A percentile compares a stretch with the other conserved stretches of the same genome.
These are phyloP conservation scores for Epichloe elymi DNA, from an alignment of 2,329 filamentous ascomycete genomes.

Conservation along the genomic window DNA sequence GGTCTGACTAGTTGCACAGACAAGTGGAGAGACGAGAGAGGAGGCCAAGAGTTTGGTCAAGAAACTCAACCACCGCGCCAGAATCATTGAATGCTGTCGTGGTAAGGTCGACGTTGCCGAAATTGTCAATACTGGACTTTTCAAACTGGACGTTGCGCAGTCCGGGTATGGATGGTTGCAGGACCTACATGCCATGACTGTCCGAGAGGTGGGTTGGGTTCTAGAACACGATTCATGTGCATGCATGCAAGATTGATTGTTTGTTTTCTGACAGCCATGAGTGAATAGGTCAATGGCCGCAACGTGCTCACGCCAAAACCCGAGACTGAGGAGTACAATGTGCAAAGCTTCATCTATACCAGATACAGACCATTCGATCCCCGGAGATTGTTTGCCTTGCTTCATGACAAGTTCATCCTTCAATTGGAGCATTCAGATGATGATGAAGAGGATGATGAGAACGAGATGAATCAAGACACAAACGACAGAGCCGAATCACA, in stretches of 20 bases:
- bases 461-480: slow-evolving; percentile 14
- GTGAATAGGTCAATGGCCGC: slow-evolving; percentile 26
- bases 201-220: slow-evolving; percentile 34
- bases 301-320: slow-evolving; percentile 51
- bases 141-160: slow-evolving; percentile 50
- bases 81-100: slow-evolving; percentile 46
- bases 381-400: slow-evolving; percentile 27
- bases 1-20: slow-evolving; percentile 11
- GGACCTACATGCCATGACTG: slow-evolving; percentile 54
- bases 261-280: background rate
- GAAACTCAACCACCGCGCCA: slow-evolving; percentile 53
- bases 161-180: slow-evolving; percentile 57
- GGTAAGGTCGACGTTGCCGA: slow-evolving; percentile 46
- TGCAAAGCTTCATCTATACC: slow-evolving; percentile 57
- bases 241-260: background rate
- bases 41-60: slow-evolving; percentile 40
- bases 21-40: slow-evolving; percentile 26
- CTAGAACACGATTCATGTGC: background rate
- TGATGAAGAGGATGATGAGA: slow-evolving; percentile 19
- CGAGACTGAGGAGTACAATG: slow-evolving; percentile 60
- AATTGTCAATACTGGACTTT: slow-evolving; percentile 52
- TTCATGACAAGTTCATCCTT: slow-evolving; percentile 38
- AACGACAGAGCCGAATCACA: background rate
- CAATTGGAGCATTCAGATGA: slow-evolving; percentile 30
- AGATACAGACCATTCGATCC: slow-evolving; percentile 43